Evolutionary conservation across 805 yeast species (phyloP).

Genomic region (Lachancea kluyveri): DNA sequence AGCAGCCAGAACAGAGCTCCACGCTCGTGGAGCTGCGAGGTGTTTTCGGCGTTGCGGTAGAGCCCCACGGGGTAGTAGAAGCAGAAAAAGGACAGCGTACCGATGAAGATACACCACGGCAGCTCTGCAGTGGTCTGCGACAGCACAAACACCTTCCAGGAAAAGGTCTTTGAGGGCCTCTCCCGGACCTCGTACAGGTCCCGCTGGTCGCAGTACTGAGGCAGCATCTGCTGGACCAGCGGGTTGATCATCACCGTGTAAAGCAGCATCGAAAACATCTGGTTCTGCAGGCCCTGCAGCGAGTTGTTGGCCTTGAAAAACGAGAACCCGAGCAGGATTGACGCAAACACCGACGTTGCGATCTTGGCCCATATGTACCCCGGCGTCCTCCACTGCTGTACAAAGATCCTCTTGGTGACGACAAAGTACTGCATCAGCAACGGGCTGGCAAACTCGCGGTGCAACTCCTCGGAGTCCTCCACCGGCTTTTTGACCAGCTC

Average conservation of each 20-base stretch:
- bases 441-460: constrained; percentile 19
- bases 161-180: constrained; percentile 36
- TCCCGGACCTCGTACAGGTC: constrained; percentile 38
- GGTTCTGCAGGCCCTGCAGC: constrained; percentile 35
- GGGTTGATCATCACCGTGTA: constrained; percentile 36
- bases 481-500: constrained; percentile 25
- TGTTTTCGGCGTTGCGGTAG: constrained; percentile 27
- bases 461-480: constrained; percentile 19
- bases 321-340: constrained; percentile 48
- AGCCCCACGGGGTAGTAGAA: constrained; percentile 37
- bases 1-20: constrained; percentile 44
- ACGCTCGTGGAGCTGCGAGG: constrained; percentile 40
- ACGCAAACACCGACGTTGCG: constrained; percentile 37
- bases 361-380: constrained; percentile 37
- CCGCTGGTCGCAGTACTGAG: constrained; percentile 32
- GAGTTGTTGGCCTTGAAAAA: constrained; percentile 47
- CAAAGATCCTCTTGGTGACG: constrained; percentile 36
- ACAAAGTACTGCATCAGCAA: constrained; percentile 28
- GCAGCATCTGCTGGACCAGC: constrained; percentile 35
- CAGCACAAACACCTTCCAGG: constrained; percentile 33
- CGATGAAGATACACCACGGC: constrained; percentile 29
- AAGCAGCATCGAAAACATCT: constrained; percentile 34
- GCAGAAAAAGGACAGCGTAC: constrained; percentile 30
- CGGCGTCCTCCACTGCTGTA: constrained; percentile 39
- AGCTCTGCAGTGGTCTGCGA: constrained; percentile 32